Evolutionary conservation across 2,329 filamentous ascomycete genomes (phyloP).

Genomic region (Botryotinia convoluta): DNA sequence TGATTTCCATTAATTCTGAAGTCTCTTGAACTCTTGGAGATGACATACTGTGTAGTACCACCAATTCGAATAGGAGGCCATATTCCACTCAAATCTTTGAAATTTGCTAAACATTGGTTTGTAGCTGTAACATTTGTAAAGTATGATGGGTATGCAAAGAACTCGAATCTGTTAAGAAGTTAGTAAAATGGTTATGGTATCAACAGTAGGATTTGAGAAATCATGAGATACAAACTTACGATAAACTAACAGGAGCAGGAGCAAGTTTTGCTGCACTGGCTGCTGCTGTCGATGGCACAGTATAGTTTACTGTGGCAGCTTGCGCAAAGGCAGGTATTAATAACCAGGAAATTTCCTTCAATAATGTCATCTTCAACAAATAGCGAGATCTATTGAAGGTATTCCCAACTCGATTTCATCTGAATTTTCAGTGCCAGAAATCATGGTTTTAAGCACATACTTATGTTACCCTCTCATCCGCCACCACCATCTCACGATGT

Average conservation of each 20-base stretch:
- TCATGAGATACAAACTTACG: slow-evolving; percentile 38
- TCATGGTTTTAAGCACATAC: background rate
- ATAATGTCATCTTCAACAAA: background rate
- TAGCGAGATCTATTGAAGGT: background rate
- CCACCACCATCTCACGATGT: background rate
- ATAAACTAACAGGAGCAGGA: slow-evolving; percentile 46
- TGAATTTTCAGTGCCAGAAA: too few species aligned
- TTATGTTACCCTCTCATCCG: background rate
- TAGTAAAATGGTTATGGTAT: background rate
- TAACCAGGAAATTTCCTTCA: background rate
- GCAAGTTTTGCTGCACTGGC: slow-evolving; percentile 35
- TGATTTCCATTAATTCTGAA: background rate
- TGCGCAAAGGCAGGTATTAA: background rate
- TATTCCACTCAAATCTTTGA: slow-evolving; percentile 48
- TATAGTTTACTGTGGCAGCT: slow-evolving; percentile 24
- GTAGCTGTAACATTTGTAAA: slow-evolving; percentile 52
- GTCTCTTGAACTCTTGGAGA: background rate
- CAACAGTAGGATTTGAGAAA: background rate
- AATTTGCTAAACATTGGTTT: slow-evolving; percentile 50
- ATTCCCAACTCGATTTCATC: background rate
- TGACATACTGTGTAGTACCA: slow-evolving; percentile 52
- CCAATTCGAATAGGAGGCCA: slow-evolving; percentile 56
- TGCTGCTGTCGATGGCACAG: slow-evolving; percentile 30
- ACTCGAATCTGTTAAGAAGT: slow-evolving; percentile 46
- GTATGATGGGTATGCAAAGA: slow-evolving; percentile 56